A percentile compares a stretch with the other conserved stretches of the same genome.
phyloP scores from a whole-genome alignment of 192 early-diverging fungal species.

The Coemansia sp. region DNA sequence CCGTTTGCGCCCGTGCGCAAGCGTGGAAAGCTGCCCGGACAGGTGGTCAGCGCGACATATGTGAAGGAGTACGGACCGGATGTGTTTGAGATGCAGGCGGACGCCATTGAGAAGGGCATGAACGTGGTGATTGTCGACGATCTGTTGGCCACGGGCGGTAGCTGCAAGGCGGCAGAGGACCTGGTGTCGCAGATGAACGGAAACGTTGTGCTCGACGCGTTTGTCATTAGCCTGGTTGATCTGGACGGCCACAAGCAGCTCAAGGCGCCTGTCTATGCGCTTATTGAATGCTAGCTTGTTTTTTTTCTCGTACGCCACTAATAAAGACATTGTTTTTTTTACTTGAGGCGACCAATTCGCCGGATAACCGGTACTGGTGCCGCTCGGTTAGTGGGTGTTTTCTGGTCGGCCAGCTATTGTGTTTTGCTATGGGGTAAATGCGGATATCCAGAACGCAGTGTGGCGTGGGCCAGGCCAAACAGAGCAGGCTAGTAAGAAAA shows the following conservation, averaged over 20 bases:
- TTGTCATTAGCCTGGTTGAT: slow-evolving; percentile 87
- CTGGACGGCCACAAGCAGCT: slow-evolving; percentile 81
- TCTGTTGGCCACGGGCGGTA: slow-evolving; percentile 92
- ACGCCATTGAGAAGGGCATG: slow-evolving; percentile 75
- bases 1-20: slow-evolving; percentile 96
- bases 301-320: not conserved
- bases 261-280: slow-evolving; percentile 83
- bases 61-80: slow-evolving; percentile 97
- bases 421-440: too few species aligned
- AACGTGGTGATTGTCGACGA: slow-evolving; percentile 95
- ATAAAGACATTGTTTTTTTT: slow-evolving; percentile 4
- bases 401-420: too few species aligned
- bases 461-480: not conserved
- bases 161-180: slow-evolving; percentile 80
- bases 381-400: not conserved
- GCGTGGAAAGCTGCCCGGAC: slow-evolving; percentile 93
- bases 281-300: slow-evolving; percentile 63
- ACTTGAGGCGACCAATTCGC: too few species aligned
- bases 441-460: not conserved
- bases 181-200: slow-evolving; percentile 76
- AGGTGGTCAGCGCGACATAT: slow-evolving; percentile 70
- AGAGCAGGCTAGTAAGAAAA: not conserved
- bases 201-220: slow-evolving; percentile 80
- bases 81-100: slow-evolving; percentile 89
- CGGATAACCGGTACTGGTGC: too few species aligned